Conservation (phyloP, 169 alveolate species). For the Plasmodium sp. region DNA sequence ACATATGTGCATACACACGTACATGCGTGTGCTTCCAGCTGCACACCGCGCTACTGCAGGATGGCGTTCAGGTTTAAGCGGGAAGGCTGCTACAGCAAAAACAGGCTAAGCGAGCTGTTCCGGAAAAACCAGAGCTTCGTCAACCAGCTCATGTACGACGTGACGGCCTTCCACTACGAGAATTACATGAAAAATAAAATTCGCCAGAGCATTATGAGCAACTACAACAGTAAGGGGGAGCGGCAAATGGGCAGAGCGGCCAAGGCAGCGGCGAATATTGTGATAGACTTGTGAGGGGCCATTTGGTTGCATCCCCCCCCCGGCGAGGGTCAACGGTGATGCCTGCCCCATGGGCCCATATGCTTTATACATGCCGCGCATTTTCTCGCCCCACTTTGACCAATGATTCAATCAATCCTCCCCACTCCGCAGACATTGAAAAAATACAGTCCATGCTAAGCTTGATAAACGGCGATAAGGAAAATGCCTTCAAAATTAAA, state of each 20-base stretch:
- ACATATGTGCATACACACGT: too few species aligned
- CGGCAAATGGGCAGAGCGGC: not conserved
- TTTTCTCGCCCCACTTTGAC: not conserved
- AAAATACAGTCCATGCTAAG: slow-evolving; percentile 72
- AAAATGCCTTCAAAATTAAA: slow-evolving; percentile 75
- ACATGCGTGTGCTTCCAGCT: not conserved
- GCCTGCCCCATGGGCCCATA: not conserved
- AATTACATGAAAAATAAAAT: slow-evolving; percentile 70
- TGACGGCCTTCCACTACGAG: slow-evolving; percentile 69
- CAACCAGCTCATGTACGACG: slow-evolving; percentile 69
- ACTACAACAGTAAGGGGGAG: slow-evolving; percentile 57
- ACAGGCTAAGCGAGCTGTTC: slow-evolving; percentile 51
- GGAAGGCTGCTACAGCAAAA: slow-evolving; percentile 73
- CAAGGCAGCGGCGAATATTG: not conserved
- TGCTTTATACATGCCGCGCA: not conserved
- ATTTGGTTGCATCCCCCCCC: not conserved
- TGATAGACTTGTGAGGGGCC: not conserved
- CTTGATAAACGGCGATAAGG: slow-evolving; percentile 69
- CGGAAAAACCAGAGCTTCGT: slow-evolving; percentile 54
- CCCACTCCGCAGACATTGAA: slow-evolving; percentile 45
- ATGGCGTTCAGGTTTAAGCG: slow-evolving; percentile 73
- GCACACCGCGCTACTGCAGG: not conserved
- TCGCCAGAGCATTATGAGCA: slow-evolving; percentile 55
- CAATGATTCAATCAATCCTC: not conserved
- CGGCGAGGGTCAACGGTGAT: not conserved